Conservation (phyloP, 371 early-diverging fungal species). For the Choanephora cucurbitarum region DNA sequence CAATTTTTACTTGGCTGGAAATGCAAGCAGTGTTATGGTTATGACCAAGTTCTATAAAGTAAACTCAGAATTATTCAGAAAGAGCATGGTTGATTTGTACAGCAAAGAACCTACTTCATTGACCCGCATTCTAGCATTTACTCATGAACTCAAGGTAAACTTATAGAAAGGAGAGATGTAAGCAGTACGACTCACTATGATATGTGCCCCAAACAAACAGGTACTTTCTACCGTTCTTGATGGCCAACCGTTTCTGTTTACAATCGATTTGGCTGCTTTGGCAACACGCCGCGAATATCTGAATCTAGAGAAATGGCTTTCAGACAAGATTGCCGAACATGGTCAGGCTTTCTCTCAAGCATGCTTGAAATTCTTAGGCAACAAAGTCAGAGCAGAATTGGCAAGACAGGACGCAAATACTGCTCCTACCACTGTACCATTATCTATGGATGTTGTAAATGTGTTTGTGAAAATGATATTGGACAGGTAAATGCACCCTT, state of each 20-base stretch:
- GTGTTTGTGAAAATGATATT: slow-evolving; percentile 71
- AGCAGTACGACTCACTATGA: too few relatives aligned
- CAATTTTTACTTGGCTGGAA: slow-evolving; percentile 69
- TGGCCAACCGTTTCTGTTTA: slow-evolving; percentile 68
- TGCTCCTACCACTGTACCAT: slow-evolving; percentile 51
- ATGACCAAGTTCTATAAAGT: slow-evolving; percentile 77
- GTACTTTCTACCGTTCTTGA: slow-evolving; percentile 75
- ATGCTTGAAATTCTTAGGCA: slow-evolving; percentile 77
- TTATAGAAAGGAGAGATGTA: neutral
- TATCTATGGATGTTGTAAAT: slow-evolving; percentile 70
- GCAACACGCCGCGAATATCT: slow-evolving; percentile 82
- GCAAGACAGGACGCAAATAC: slow-evolving; percentile 42
- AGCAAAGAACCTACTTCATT: slow-evolving; percentile 71
- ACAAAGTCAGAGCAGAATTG: slow-evolving; percentile 61
- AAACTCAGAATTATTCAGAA: slow-evolving; percentile 60
- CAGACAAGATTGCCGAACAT: slow-evolving; percentile 67
- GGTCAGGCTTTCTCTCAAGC: slow-evolving; percentile 72
- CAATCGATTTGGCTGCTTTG: slow-evolving; percentile 84
- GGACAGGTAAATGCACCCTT: slow-evolving; percentile 44
- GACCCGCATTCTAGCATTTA: slow-evolving; percentile 77
- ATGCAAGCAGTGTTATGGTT: slow-evolving; percentile 69
- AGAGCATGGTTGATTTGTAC: slow-evolving; percentile 75
- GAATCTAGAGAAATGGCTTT: slow-evolving; percentile 88
- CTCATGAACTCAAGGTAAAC: slow-evolving; percentile 79
- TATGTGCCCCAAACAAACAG: too few relatives aligned